Base-by-base conservation (phyloP, 202 grass and related monocot species). In the Zizania palustris region DNA sequence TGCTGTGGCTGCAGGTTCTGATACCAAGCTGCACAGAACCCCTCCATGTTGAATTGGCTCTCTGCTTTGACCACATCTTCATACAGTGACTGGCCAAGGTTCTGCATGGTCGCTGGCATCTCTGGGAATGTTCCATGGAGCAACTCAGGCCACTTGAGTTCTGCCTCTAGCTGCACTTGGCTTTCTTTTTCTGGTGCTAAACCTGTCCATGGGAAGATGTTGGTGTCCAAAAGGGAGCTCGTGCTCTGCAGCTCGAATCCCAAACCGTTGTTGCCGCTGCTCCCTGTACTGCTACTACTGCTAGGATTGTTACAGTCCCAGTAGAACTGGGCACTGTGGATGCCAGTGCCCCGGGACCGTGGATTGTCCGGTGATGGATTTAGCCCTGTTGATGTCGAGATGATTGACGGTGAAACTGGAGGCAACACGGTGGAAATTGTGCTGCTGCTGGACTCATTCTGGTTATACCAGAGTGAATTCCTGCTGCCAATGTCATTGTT, bases 131-230 rank as follows among this genome's bases (percentile, higher is more conserved):
- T 76, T 69, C 72, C 81, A 21, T 84, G 49, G 48, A 87, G 76
- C 67, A 87, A 77, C 33, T 85, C 88, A 3, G 77, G 82, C 88
- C 88, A 91, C 67, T 87, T 85, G 84, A 91, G 81, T 36, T 87
- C 88, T 80, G 85, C 88, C 62, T 91, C 81, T 9, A 87, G 73
- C 21, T 91, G 79, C 28, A 69, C 54, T 67, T 78, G 80, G 59
- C 53, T 79, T 43, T 34, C 85, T 71, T 84, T 87, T 13, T 91
- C 82, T 35, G 66, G 44, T 28, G 74, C 51, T 57, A 78, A 51
- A 5, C 78, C 63, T 22, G 85, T 69, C 88, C 88, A 91, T 40
- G 84, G 81, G 73, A 87, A 91, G 51, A 83, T 53, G 63, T 82
- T 65, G 39, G 42, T 59, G 37, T 88, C 82, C 14, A 88, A 45